Evolutionary conservation across 495 filamentous ascomycete genomes (phyloP).

Genomic region (Lichina pygmaea): DNA sequence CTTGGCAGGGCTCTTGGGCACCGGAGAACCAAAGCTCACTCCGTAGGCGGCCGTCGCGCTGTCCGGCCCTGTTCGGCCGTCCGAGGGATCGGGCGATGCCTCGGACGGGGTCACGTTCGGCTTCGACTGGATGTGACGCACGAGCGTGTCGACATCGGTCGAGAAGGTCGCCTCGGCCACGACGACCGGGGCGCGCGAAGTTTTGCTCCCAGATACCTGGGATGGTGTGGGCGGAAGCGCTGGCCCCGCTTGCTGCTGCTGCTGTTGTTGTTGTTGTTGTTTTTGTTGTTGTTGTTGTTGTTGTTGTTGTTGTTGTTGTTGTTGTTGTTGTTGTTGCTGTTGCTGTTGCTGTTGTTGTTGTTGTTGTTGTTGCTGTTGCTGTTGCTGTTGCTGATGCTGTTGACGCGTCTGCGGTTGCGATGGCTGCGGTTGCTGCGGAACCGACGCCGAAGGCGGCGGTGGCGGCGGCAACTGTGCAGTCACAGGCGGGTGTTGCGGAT

Average conservation of each 20-base stretch:
- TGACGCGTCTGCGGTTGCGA: not conserved
- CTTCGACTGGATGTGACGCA: constrained; percentile 75
- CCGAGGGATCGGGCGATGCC: constrained; percentile 8
- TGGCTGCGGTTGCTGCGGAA: not conserved
- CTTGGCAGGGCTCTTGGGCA: not conserved
- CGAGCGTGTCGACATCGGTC: constrained; percentile 69
- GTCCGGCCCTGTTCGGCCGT: not conserved
- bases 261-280: constrained; percentile 4
- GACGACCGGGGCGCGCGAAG: too few species aligned
- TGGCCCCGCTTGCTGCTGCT: not conserved
- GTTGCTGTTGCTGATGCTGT: not conserved
- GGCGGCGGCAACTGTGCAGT: not conserved
- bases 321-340: constrained; percentile 5
- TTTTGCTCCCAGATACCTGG: too few species aligned
- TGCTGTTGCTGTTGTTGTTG: constrained; percentile 2
- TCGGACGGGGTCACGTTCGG: constrained; percentile 15
- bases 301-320: constrained; percentile 1
- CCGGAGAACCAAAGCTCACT: not conserved
- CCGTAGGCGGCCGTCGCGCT: not conserved
- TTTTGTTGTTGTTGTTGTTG: constrained; percentile 2
- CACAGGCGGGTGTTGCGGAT: not conserved
- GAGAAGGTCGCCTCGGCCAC: constrained; percentile 29
- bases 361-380: constrained; percentile 3
- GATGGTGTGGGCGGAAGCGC: not conserved
- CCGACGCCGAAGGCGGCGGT: not conserved